phyloP scores from a whole-genome alignment of 2,329 filamentous ascomycete genomes.

The Neurospora sp. region DNA sequence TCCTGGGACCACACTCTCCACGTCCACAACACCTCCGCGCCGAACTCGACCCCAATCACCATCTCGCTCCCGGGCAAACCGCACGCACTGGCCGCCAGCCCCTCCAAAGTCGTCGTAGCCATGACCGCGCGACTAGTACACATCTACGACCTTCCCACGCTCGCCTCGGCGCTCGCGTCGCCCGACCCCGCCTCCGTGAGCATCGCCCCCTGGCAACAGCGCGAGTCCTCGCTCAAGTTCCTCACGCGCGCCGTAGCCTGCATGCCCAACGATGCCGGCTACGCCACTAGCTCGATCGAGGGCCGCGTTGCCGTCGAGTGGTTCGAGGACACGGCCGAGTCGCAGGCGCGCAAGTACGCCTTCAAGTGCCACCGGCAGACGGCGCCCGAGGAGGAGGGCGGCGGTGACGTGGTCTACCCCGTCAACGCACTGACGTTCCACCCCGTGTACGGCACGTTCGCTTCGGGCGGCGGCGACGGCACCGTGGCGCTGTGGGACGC shows the following conservation, averaged over 20 bases:
- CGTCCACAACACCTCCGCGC: constrained; percentile 57
- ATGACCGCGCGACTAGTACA: constrained; percentile 91
- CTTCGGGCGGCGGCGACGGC: constrained; percentile 80
- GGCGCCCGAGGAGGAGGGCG: constrained; percentile 48
- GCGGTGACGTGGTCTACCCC: constrained; percentile 76
- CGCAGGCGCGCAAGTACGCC: constrained; percentile 88
- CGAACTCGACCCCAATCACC: constrained; percentile 44
- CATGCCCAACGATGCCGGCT: constrained; percentile 94
- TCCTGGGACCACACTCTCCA: constrained; percentile 93
- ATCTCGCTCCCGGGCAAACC: constrained; percentile 76
- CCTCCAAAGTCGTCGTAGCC: constrained; percentile 79
- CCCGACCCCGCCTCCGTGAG: constrained; percentile 28
- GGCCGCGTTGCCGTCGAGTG: constrained; percentile 94
- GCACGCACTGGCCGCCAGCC: constrained; percentile 72
- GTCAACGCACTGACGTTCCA: constrained; percentile 89
- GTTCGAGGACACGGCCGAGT: constrained; percentile 84
- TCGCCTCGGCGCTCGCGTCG: constrained; percentile 46
- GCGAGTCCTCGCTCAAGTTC: constrained; percentile 92
- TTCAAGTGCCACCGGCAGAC: constrained; percentile 96
- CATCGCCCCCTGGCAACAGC: constrained; percentile 78
- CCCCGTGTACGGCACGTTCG: constrained; percentile 73
- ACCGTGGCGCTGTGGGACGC: constrained; percentile 92
- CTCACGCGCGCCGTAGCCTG: constrained; percentile 88
- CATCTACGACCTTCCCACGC: constrained; percentile 78
- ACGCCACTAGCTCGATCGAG: constrained; percentile 87